Conservation (phyloP, 75 land plant genomes). For the Sequoiadendron giganteum region DNA sequence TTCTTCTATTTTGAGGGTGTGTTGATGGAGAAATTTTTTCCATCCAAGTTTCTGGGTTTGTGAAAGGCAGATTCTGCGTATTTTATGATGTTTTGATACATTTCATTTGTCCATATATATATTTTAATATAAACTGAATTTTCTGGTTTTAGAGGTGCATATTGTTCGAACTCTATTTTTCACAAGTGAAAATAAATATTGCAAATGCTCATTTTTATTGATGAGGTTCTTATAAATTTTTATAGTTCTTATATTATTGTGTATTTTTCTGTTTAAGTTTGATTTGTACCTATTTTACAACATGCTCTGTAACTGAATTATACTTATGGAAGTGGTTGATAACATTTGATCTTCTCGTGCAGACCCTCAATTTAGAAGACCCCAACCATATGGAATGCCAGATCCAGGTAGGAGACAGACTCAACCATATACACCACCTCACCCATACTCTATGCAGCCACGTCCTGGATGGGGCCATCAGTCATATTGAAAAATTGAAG, state of each 20-base stretch:
- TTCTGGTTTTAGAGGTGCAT: background rate
- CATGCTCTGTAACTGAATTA: background rate
- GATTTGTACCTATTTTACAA: background rate
- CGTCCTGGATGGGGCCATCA: slow-evolving; percentile 4
- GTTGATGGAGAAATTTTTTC: background rate
- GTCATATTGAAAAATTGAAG: background rate
- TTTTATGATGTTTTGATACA: background rate
- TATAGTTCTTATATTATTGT: background rate
- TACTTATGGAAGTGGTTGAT: background rate
- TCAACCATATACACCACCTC: background rate
- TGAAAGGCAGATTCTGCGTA: background rate
- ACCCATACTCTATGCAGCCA: background rate
- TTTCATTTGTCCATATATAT: background rate
- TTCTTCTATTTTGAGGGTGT: background rate
- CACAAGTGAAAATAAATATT: background rate
- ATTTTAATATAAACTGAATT: background rate
- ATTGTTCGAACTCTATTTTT: background rate
- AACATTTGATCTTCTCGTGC: background rate
- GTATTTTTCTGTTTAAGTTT: background rate
- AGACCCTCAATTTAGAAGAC: background rate
- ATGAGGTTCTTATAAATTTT: background rate
- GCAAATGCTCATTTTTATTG: background rate
- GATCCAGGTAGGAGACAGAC: slow-evolving; percentile 3
- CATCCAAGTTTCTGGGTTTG: background rate
- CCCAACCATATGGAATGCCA: background rate